phyloP scores from a whole-genome alignment of 2,329 filamentous ascomycete species.

The Paraconiothyrium brasiliense region DNA sequence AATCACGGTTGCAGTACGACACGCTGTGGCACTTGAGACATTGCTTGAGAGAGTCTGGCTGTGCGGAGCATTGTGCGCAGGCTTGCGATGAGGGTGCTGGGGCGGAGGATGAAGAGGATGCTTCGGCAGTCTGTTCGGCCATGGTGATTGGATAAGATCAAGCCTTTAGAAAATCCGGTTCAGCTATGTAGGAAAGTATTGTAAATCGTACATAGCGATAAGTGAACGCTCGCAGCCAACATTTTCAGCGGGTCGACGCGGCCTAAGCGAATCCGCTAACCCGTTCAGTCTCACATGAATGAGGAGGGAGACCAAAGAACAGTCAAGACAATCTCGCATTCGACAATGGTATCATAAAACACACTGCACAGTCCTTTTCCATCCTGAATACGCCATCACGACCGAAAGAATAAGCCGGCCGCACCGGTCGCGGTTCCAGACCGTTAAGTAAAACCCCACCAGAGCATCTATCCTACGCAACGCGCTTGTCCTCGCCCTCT shows the following conservation, averaged over 20 bases:
- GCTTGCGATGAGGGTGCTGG: slow-evolving; percentile 5
- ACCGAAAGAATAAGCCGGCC: slow-evolving; percentile 3
- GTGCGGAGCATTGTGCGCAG: slow-evolving; percentile 39
- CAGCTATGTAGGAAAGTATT: neutral
- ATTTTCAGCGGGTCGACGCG: slow-evolving; percentile 14
- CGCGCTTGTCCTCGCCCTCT: slow-evolving; percentile 45
- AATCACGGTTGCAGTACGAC: slow-evolving; percentile 52
- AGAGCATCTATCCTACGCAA: slow-evolving; percentile 19
- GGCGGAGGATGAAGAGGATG: slow-evolving; percentile 25
- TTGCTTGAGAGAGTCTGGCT: slow-evolving; percentile 40
- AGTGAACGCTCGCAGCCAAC: neutral
- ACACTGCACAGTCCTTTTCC: slow-evolving; percentile 1
- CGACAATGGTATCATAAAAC: slow-evolving; percentile 16
- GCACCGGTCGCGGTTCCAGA: neutral
- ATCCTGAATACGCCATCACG: slow-evolving; percentile 5
- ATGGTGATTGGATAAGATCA: neutral
- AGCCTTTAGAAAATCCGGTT: neutral
- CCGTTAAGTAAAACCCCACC: slow-evolving; percentile 4
- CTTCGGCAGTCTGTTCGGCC: neutral
- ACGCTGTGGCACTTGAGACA: slow-evolving; percentile 53
- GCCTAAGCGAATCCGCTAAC: slow-evolving; percentile 11
- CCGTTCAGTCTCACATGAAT: neutral
- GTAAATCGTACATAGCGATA: neutral
- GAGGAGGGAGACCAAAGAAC: neutral
- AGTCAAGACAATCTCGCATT: neutral